Base-by-base conservation (phyloP, 2,329 filamentous ascomycete genomes). In the Exophiala lecanii-corni region DNA sequence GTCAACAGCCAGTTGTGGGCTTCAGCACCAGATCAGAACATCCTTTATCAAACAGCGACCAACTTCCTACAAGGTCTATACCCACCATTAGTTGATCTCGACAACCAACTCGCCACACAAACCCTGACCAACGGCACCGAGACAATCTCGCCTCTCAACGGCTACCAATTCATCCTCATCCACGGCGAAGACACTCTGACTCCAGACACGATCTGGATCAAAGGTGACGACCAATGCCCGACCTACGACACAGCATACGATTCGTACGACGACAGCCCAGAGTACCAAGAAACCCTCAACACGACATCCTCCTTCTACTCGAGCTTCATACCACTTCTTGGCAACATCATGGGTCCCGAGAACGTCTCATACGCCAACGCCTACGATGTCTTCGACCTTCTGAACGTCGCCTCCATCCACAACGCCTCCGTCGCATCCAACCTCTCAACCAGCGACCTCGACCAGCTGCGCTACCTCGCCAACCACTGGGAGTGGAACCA, bases 1-100 rank as follows among this genome's bases (percentile, higher is more conserved):
- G 77, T 79, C 41, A 68, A 81, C n/a, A 73, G 75, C 2, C 86
- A 95, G 68, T 69, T 95, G 51, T 72, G 71, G 47, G 78, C 87
- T 41, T 80, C 78, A n/a, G 76, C 88, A 0, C 87, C 89, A 0
- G 68, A 76, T 41, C 84, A 94, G 63, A 73, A 73, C 28, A 86
- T 94, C n/a, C 75, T 95, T 19, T 82, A 89, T 61, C 85, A 78
- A 65, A 89, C 86, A 2, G 87, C 86, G 43, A 73, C 76, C 36
- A 84, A 79, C 28, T 95, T 94, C 68, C 68, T 91, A 20, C 89
- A 94, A 67, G 87, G 81, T 19, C 73, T 95, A 16, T 95, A 94
- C 61, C 89, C 89, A 6, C 86, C 89, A 1, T 78, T 81, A 1
- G 78, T 78, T 44, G 41, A 43, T 13, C 57, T 55, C 2, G 59